These are phyloP conservation scores for Rhynchosporium graminicola DNA, from an alignment of 2,329 filamentous ascomycete species.

Conservation along the genomic window DNA sequence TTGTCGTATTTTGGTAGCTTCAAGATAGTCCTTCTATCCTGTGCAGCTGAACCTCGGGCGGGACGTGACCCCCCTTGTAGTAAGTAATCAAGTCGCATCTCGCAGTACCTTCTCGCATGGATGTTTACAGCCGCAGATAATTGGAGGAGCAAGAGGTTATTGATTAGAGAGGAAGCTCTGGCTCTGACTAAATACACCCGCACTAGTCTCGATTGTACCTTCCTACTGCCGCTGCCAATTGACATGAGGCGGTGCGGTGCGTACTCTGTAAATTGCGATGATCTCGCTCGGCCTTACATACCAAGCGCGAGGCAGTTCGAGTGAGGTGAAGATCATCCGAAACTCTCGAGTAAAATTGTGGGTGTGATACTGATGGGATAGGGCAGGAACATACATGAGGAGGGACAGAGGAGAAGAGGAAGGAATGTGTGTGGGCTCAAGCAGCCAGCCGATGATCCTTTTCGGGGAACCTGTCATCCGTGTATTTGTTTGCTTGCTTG, in stretches of 20 bases:
- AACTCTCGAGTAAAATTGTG: conserved; percentile 12
- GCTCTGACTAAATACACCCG: no score
- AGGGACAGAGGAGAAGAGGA: neutral
- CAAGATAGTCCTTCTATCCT: neutral
- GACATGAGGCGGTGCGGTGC: neutral
- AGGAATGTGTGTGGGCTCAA: neutral
- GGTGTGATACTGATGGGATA: conserved; percentile 2
- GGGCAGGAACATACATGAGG: neutral
- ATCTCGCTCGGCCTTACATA: conserved; percentile 17
- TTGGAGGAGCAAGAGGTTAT: no score
- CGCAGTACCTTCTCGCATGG: neutral
- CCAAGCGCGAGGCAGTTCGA: conserved; percentile 17
- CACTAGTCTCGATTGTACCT: no score
- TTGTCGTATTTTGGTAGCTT: neutral
- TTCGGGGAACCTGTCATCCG: conserved; percentile 1
- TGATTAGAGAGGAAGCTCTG: no score
- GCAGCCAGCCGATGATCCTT: conserved; percentile 3
- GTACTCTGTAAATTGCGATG: conserved; percentile 15
- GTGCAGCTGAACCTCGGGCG: conserved; percentile 10
- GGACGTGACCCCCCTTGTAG: no score
- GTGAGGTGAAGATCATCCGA: conserved; percentile 26
- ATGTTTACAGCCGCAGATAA: neutral
- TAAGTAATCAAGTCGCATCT: no score
- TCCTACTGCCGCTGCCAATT: neutral
- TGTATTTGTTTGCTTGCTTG: neutral